These are phyloP conservation scores for Mrakia blollopis DNA, from an alignment of 768 basidiomycete species.

Conservation along the genomic window DNA sequence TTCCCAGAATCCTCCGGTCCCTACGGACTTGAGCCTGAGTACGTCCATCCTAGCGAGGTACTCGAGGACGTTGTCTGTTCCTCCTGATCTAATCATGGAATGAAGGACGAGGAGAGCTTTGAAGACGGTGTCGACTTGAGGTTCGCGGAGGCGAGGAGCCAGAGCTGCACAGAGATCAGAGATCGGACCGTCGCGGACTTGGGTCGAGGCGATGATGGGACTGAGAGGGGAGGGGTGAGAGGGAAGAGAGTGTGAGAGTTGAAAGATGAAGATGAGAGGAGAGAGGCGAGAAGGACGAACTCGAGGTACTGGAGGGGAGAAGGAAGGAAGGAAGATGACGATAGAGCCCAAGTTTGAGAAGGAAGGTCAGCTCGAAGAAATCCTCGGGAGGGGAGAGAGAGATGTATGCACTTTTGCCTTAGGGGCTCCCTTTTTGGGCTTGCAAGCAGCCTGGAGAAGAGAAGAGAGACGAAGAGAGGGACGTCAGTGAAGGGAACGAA, in stretches of 20 bases:
- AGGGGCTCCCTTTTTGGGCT: constrained; percentile 91
- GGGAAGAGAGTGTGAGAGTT: too few relatives aligned
- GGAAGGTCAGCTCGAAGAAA: background rate
- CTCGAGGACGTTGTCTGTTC: constrained; percentile 83
- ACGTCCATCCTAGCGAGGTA: constrained; percentile 73
- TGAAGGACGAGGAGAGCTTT: constrained; percentile 93
- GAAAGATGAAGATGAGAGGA: background rate
- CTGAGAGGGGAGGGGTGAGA: constrained; percentile 31
- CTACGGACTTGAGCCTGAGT: constrained; percentile 74
- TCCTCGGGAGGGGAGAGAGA: background rate
- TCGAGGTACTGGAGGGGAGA: constrained; percentile 71
- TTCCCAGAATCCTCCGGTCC: constrained; percentile 72
- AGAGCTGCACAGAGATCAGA: constrained; percentile 90
- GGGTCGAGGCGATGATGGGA: constrained; percentile 93
- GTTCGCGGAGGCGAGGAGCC: constrained; percentile 75
- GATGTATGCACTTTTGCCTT: constrained; percentile 72
- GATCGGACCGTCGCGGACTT: constrained; percentile 87
- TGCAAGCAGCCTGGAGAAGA: constrained; percentile 68
- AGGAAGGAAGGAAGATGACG: constrained; percentile 11
- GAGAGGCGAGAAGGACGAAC: constrained; percentile 35
- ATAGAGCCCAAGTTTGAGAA: background rate
- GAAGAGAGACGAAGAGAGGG: background rate
- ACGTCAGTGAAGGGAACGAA: background rate
- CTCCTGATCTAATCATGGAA: constrained; percentile 93
- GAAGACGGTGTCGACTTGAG: constrained; percentile 93